Conservation (phyloP, 768 basidiomycete species). For the Lentinula guzmanii region DNA sequence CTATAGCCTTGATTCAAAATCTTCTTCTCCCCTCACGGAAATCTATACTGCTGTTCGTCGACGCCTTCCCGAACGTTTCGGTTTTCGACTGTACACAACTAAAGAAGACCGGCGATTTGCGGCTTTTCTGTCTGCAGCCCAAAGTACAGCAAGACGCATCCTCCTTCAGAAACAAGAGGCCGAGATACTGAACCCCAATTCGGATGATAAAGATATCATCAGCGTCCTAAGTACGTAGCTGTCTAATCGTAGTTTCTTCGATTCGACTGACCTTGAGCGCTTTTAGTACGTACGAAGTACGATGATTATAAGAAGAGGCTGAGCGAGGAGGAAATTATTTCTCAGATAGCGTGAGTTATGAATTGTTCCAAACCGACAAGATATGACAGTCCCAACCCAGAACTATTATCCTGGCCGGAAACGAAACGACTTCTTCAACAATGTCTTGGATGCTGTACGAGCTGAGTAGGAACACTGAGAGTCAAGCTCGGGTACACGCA, state of each 20-base stretch:
- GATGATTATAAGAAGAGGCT: slow-evolving; percentile 36
- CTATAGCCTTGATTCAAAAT: background rate
- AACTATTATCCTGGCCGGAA: slow-evolving; percentile 43
- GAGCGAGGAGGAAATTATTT: slow-evolving; percentile 41
- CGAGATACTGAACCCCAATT: background rate
- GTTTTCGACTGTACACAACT: background rate
- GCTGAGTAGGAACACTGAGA: slow-evolving; percentile 48
- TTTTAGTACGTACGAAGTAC: slow-evolving; percentile 42
- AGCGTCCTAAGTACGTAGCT: slow-evolving; percentile 15
- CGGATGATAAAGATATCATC: background rate
- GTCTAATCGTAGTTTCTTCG: background rate
- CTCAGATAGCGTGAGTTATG: slow-evolving; percentile 30
- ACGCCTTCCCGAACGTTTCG: background rate
- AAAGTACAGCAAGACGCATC: background rate
- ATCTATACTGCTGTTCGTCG: background rate
- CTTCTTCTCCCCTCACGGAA: background rate
- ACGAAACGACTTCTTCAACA: slow-evolving; percentile 57
- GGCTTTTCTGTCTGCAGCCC: background rate
- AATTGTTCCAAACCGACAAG: background rate
- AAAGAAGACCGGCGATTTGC: background rate
- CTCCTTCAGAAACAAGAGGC: background rate
- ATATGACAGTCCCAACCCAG: slow-evolving; percentile 6
- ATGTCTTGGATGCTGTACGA: slow-evolving; percentile 59
- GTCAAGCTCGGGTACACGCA: slow-evolving; percentile 57
- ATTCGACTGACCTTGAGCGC: background rate